A percentile compares a stretch with the other conserved stretches of the same genome.
These are phyloP conservation scores for Saccharomyces paradoxus DNA, from an alignment of 805 yeast species.

Conservation along the genomic window DNA sequence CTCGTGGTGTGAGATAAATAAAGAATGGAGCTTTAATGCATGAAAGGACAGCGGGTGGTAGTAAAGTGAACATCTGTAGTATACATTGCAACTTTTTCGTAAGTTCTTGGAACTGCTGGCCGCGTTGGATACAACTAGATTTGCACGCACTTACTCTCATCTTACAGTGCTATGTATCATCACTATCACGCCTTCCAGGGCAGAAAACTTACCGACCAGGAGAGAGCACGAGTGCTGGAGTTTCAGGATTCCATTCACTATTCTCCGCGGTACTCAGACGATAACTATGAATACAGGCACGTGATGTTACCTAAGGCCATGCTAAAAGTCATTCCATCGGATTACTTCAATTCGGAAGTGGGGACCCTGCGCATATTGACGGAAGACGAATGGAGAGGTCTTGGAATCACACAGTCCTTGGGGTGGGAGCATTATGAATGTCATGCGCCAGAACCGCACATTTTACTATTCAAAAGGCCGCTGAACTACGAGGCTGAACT, in stretches of 20 bases:
- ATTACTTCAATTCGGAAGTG: constrained; percentile 86
- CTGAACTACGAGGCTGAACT: constrained; percentile 42
- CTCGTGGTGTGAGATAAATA: background rate
- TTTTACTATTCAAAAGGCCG: constrained; percentile 74
- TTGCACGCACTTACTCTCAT: background rate
- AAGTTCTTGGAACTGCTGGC: background rate
- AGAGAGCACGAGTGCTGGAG: constrained; percentile 78
- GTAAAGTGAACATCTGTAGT: background rate
- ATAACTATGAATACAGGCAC: constrained; percentile 86
- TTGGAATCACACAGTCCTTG: constrained; percentile 92
- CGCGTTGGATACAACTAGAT: background rate
- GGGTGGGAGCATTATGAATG: constrained; percentile 99
- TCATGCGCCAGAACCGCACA: constrained; percentile 98
- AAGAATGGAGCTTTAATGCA: background rate
- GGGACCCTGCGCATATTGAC: constrained; percentile 84
- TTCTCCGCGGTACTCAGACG: constrained; percentile 86
- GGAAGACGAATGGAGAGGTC: constrained; percentile 98
- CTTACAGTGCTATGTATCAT: constrained; percentile 20
- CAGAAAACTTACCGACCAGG: constrained; percentile 73
- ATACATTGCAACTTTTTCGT: background rate
- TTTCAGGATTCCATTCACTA: constrained; percentile 92
- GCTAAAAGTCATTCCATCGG: constrained; percentile 89
- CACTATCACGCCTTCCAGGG: constrained; percentile 32
- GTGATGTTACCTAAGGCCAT: constrained; percentile 94
- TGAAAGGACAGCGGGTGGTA: background rate